A percentile compares a stretch with the other conserved stretches of the same genome.
phyloP scores from a whole-genome alignment of 139 green algal species.

The Tetradesmus lagerheimii region DNA sequence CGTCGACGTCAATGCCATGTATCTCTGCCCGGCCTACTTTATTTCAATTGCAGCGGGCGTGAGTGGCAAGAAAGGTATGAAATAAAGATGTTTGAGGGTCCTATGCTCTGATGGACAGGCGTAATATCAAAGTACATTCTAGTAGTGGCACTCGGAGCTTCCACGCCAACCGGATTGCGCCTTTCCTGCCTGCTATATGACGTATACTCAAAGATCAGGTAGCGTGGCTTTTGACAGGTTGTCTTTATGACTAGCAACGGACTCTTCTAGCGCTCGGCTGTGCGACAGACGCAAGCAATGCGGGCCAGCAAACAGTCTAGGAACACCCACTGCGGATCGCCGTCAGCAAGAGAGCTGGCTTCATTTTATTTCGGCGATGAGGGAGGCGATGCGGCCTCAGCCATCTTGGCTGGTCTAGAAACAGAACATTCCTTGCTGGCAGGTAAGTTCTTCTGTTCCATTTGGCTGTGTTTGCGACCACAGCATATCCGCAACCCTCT shows the following conservation, averaged over 20 bases:
- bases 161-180: not conserved
- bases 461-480: not conserved
- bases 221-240: not conserved
- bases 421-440: slow-evolving; percentile 7
- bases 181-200: not conserved
- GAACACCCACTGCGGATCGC: not conserved
- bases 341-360: not conserved
- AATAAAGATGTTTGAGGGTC: too few relatives aligned
- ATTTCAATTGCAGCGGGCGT: too few relatives aligned
- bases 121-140: not conserved
- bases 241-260: not conserved
- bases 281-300: not conserved
- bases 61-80: too few relatives aligned
- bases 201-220: not conserved
- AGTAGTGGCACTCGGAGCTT: not conserved
- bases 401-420: not conserved
- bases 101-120: too few relatives aligned
- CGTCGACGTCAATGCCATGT: too few relatives aligned
- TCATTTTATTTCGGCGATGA: not conserved
- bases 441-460: not conserved
- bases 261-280: not conserved
- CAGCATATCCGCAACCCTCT: too few relatives aligned
- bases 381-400: not conserved
- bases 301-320: not conserved
- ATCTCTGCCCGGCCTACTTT: too few relatives aligned